A percentile compares a stretch with the other conserved stretches of the same genome.
These are phyloP conservation scores for Beauveria varroae DNA, from an alignment of 2,329 filamentous ascomycete genomes.

Conservation along the genomic window DNA sequence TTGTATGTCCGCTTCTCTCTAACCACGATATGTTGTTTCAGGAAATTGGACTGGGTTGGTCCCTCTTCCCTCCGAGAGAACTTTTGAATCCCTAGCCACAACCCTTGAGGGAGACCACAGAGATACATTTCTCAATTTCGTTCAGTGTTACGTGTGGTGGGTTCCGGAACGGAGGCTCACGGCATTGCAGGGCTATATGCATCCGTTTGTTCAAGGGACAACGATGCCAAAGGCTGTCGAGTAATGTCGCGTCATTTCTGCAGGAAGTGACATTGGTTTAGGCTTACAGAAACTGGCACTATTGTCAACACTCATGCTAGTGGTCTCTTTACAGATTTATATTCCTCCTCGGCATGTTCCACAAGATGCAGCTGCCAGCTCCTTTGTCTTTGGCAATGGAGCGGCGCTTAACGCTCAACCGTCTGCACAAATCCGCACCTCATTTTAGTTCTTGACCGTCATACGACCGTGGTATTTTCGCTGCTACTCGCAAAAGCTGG, in stretches of 20 bases:
- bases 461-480: too few relatives aligned
- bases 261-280: not conserved
- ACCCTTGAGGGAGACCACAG: constrained; percentile 14
- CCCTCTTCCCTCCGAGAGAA: constrained; percentile 16
- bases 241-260: not conserved
- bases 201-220: constrained; percentile 13
- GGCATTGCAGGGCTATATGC: constrained; percentile 16
- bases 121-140: constrained; percentile 17
- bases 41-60: constrained; percentile 20
- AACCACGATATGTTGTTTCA: constrained; percentile 9
- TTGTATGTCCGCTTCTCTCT: not conserved
- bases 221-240: constrained; percentile 3
- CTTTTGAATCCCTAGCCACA: constrained; percentile 14
- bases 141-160: constrained; percentile 19
- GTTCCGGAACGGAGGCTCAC: constrained; percentile 18
- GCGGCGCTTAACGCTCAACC: too few relatives aligned
- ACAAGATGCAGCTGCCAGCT: too few relatives aligned
- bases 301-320: not conserved
- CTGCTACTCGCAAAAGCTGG: too few relatives aligned
- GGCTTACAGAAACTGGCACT: not conserved
- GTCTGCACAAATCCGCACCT: too few relatives aligned
- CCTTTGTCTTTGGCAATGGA: too few relatives aligned
- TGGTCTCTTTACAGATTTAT: too few relatives aligned
- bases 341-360: too few relatives aligned
- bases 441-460: too few relatives aligned